Evolutionary conservation across 495 filamentous ascomycete species (phyloP), one percentile per base, ranked within the genome.

Genomic region (Aspergillus haitiensis): DNA sequence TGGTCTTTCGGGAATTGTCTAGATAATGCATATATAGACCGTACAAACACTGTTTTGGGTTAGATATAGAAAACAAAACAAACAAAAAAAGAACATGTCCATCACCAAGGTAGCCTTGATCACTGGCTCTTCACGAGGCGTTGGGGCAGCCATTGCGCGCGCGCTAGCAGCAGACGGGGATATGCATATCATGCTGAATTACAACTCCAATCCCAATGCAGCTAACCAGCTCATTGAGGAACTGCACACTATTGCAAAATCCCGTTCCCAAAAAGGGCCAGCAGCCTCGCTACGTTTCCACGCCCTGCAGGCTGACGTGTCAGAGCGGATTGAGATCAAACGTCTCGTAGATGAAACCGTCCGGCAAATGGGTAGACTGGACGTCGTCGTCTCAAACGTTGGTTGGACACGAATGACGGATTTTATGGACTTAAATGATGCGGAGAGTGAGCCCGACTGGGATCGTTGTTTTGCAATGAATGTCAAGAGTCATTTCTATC

Each of bases 381-480:
- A 55, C n/a, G 27, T 55, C 8, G 53, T 46, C 53, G 37, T 55
- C 16, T 55, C 53, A 18, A 55, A 55, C 9, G 53, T 45, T 6
- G 53, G 53, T 15, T 55, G 53, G 53, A 55, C 53, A 11, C 53
- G 53, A 13, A 55, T 55, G 53, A 55, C 53, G 37, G 32, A 55
- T 16, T 55, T 55, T 32, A 45, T 45, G 53, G 13, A 55, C 7
- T 37, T 55, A 11, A 18, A 55, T 5, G 37, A 45, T 0, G 53
- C 53, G 13, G 53, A 55, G 13, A 45, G 37, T n/a, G 53, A 55
- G 9, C 15, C 10, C 4, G 53, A 55, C 37, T 55, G 53, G 53
- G 53, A 55, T 31, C 18, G 37, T 2, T 55, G 53, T 16, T 55
- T 55, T 12, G 16, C 44, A 6, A n/a, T 45, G 21, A 55, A 55